Base-by-base conservation (phyloP, 306 rosid species). In the cucumber (Cucumis sativus) region DNA sequence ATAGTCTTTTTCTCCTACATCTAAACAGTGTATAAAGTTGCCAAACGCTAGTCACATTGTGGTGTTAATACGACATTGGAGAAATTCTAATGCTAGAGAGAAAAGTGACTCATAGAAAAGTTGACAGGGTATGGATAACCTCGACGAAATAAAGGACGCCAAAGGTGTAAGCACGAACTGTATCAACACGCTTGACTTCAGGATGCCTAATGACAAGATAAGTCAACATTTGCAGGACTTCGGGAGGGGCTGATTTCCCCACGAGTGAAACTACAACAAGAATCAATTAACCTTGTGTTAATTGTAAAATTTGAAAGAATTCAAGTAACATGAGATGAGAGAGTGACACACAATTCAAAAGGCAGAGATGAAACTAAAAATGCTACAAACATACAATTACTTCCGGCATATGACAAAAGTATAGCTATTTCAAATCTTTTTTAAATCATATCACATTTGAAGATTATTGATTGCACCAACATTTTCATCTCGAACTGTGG, bases 71-170 rank as follows among this genome's bases (percentile, higher is more conserved):
- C 49, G 4, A 43, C 11, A n/a, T 21, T 7, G 14, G 57, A 69
- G 6, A 47, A 14, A 20, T 11, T 10, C 10, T 1, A 23, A 15
- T 70, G 59, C 58, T 23, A 70, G 58, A 21, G 4, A 47, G 12
- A 43, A 35, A 47, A 23, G 74, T 43, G 6, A 68, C 35, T 40
- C 7, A 21, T 43, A 39, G 40, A 23, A 23, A 69, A 11, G 75
- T 47, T 70, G 23, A 16, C 25, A 45, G 33, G 25, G 41, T 8
- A 15, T 49, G 60, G 79, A 87, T 77, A 75, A 95, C 97, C 99
- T 95, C 99, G 10, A 95, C 99, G 81, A 95, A 95, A 85, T 92
- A 95, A 71, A 95, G 92, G 84, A 80, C 99, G 1, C 99, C 99
- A 74, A 95, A 95, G 74, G 98, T 95, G 88, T 95, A 95, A 6